phyloP scores from a whole-genome alignment of 768 basidiomycete species.

The Lentinula boryana region DNA sequence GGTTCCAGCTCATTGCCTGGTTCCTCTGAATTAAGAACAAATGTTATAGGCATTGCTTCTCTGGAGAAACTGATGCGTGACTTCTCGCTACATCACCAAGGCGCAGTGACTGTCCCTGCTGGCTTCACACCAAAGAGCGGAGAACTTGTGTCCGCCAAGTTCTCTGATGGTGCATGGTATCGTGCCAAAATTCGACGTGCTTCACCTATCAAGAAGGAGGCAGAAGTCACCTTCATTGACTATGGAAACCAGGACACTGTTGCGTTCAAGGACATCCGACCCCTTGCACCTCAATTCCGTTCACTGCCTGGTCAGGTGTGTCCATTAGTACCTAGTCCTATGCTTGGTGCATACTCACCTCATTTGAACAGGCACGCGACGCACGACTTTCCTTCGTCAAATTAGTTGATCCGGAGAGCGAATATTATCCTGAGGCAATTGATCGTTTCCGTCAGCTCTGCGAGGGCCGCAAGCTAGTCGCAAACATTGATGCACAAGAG shows the following conservation, averaged over 20 bases:
- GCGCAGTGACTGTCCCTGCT: slow-evolving; percentile 49
- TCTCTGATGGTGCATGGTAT: slow-evolving; percentile 94
- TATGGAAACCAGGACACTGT: slow-evolving; percentile 94
- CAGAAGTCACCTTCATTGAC: slow-evolving; percentile 91
- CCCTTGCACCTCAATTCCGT: slow-evolving; percentile 87
- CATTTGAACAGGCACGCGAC: slow-evolving; percentile 29
- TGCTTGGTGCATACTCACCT: background rate
- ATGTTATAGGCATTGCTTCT: slow-evolving; percentile 69
- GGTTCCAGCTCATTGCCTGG: too few relatives aligned
- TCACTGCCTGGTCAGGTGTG: slow-evolving; percentile 76
- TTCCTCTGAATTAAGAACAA: background rate
- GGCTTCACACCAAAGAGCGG: slow-evolving; percentile 78
- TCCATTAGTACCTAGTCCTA: background rate
- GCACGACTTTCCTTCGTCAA: slow-evolving; percentile 55
- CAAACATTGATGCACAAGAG: slow-evolving; percentile 89
- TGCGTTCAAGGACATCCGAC: slow-evolving; percentile 77
- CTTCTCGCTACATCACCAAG: slow-evolving; percentile 81
- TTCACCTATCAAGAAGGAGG: slow-evolving; percentile 89
- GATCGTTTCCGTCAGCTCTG: slow-evolving; percentile 81
- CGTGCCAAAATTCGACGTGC: slow-evolving; percentile 84
- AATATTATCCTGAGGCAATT: slow-evolving; percentile 81
- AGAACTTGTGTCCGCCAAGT: slow-evolving; percentile 91
- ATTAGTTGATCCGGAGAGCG: slow-evolving; percentile 72
- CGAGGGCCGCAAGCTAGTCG: slow-evolving; percentile 93
- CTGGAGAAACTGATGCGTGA: slow-evolving; percentile 94